Evolutionary conservation across 2,329 filamentous ascomycete genomes (phyloP).

Genomic region (Drechslera avenae): DNA sequence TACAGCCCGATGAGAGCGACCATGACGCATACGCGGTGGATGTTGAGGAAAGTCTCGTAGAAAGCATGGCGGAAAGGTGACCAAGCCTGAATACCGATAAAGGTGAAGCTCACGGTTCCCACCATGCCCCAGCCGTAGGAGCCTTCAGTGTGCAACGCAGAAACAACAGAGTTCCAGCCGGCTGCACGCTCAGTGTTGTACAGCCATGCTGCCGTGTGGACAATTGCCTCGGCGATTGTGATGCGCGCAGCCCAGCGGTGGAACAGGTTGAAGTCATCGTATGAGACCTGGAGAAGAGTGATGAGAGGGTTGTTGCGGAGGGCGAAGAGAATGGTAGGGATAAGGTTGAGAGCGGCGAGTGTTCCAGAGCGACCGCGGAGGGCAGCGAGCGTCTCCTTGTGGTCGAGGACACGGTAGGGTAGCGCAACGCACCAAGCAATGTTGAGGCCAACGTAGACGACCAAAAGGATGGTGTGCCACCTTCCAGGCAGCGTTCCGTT

Average conservation of each 20-base stretch:
- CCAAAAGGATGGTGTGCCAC: constrained; percentile 72
- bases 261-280: constrained; percentile 93
- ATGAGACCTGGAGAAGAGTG: constrained; percentile 78
- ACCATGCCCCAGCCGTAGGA: constrained; percentile 71
- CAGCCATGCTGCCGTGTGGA: constrained; percentile 75
- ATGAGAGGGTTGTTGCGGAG: constrained; percentile 95
- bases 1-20: constrained; percentile 73
- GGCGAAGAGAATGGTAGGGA: constrained; percentile 86
- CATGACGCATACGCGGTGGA: constrained; percentile 78
- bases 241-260: constrained; percentile 84
- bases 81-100: constrained; percentile 72
- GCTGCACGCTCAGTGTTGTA: constrained; percentile 66
- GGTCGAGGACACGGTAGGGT: constrained; percentile 58
- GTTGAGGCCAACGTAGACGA: constrained; percentile 73
- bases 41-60: constrained; percentile 93
- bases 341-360: constrained; percentile 85
- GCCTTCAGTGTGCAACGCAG: constrained; percentile 60
- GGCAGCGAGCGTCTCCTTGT: constrained; percentile 71
- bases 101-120: constrained; percentile 63
- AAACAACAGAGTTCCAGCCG: constrained; percentile 64
- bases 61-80: constrained; percentile 90
- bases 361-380: constrained; percentile 84
- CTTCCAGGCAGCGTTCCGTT: constrained; percentile 81
- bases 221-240: constrained; percentile 69
- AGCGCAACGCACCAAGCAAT: constrained; percentile 76